Conservation (phyloP, 305 asterid genomes). For the Fraxinus albicans region DNA sequence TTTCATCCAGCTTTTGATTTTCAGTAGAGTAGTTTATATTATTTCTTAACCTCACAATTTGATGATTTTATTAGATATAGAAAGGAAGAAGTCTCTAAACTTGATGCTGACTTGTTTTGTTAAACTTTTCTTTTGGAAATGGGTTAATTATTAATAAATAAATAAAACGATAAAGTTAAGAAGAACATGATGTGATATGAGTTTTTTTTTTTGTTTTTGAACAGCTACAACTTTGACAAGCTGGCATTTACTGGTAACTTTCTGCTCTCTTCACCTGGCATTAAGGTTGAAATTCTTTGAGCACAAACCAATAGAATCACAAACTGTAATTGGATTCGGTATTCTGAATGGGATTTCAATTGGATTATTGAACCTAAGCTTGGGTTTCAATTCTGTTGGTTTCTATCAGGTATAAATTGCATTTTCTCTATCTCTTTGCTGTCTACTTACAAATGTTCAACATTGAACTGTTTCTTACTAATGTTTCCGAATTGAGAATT, state of each 20-base stretch:
- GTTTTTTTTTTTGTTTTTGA: conserved; percentile 13
- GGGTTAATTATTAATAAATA: neutral
- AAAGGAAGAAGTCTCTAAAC: neutral
- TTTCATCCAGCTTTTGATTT: neutral
- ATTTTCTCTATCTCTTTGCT: conserved; percentile 16
- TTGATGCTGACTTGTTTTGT: neutral
- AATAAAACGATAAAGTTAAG: neutral
- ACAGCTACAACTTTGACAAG: conserved; percentile 74
- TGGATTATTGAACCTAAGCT: conserved; percentile 79
- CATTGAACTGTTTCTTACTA: neutral
- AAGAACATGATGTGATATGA: conserved; percentile 1
- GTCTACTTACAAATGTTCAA: neutral
- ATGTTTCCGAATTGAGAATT: conserved; percentile 13
- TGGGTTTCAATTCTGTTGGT: conserved; percentile 96
- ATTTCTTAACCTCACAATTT: neutral
- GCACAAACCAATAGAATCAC: conserved; percentile 82
- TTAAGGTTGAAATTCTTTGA: conserved; percentile 68
- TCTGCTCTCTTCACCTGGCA: conserved; percentile 53
- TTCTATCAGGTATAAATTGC: conserved; percentile 71
- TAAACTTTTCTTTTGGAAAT: neutral
- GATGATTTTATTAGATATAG: neutral
- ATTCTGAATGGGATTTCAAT: conserved; percentile 58
- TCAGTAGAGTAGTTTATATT: neutral
- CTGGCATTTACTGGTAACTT: conserved; percentile 83
- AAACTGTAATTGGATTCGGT: conserved; percentile 51